Percentiles rank a stretch among this genome's conserved stretches.
Conservation (phyloP, 2,329 filamentous ascomycete species). For the Neofusicoccum sp. region DNA sequence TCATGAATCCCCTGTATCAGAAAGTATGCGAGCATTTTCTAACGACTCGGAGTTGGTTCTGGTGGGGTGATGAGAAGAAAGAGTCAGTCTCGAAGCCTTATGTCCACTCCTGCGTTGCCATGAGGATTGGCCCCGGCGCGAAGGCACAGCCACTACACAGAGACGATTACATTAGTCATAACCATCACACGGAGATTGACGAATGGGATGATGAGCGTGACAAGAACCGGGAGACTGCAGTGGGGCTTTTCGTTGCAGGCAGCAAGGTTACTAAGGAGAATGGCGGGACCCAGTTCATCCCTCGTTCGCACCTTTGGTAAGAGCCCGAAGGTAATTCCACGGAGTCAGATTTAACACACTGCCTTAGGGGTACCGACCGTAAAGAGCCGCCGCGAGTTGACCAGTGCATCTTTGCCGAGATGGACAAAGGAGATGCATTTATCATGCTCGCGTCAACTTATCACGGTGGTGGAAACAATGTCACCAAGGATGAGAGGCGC, state of each 20-base stretch:
- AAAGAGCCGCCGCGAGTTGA: background rate
- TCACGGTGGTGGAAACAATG: slow-evolving; percentile 23
- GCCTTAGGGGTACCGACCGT: slow-evolving; percentile 8
- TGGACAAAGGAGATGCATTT: slow-evolving; percentile 25
- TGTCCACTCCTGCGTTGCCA: slow-evolving; percentile 24
- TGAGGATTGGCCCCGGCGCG: slow-evolving; percentile 21
- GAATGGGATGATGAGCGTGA: background rate
- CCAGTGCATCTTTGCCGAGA: slow-evolving; percentile 21
- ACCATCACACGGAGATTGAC: background rate
- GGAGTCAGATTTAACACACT: background rate
- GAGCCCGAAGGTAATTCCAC: background rate
- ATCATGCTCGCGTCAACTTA: slow-evolving; percentile 24
- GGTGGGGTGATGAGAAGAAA: slow-evolving; percentile 33
- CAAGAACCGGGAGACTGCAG: background rate
- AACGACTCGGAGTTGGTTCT: slow-evolving; percentile 32
- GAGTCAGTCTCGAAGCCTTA: slow-evolving; percentile 33
- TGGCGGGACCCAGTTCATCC: slow-evolving; percentile 16
- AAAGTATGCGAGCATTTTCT: slow-evolving; percentile 32
- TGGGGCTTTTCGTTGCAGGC: slow-evolving; percentile 18
- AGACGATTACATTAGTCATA: slow-evolving; percentile 19
- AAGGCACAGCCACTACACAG: slow-evolving; percentile 13
- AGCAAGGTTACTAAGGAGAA: slow-evolving; percentile 7
- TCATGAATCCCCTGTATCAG: slow-evolving; percentile 34
- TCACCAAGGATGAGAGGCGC: slow-evolving; percentile 18
- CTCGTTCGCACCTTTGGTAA: slow-evolving; percentile 2